Base-by-base conservation (phyloP, 2,329 filamentous ascomycete species). In the Cercospora berteroae region DNA sequence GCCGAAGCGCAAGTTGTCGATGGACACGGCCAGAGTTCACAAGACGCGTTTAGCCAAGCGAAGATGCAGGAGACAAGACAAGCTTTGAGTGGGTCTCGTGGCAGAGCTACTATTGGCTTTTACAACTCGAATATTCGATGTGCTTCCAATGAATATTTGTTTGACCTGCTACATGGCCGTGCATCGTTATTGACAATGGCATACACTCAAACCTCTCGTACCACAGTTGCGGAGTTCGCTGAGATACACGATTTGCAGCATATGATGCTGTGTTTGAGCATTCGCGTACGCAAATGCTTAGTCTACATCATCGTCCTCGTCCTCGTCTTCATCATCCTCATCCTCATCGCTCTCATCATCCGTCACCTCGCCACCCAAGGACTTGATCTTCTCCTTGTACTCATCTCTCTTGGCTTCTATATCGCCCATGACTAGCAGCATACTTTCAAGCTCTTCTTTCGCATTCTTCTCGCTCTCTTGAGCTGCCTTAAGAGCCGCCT, bases 361-460 rank as follows among this genome's bases (percentile, higher is more conserved):
- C 12, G 73, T 74, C 6, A 78, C 72, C 60, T 77, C 73, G 16
- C 75, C 76, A 18, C 76, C 76, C 50, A 74, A 50, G 57, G 70
- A 68, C 64, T 74, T 75, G 27, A 75, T 67, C 70, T 72, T 74
- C 25, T 65, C 70, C 65, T 68, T 74, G 50, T 75, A 77, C 66
- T 71, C 73, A 52, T 75, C 74, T 55, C 72, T 62, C 69, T 83
- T 83, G 63, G 82, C 79, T 73, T 84, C 81, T 36, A 85, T 76
- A 67, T 84, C 82, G 5, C 80, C 79, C 33, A 83, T 78, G 5
- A 83, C 76, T 58, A 84, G 81, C 63, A 86, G 61, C 76, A 68
- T 72, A 42, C 66, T 72, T 48, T 73, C 71, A 31, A 73, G 55
- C 56, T 73, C 71, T 25, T 74, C 72, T 61, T 71, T 72, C 5